These are phyloP conservation scores for Scutellaria minor DNA, from an alignment of 257 asterid species.

Conservation along the genomic window DNA sequence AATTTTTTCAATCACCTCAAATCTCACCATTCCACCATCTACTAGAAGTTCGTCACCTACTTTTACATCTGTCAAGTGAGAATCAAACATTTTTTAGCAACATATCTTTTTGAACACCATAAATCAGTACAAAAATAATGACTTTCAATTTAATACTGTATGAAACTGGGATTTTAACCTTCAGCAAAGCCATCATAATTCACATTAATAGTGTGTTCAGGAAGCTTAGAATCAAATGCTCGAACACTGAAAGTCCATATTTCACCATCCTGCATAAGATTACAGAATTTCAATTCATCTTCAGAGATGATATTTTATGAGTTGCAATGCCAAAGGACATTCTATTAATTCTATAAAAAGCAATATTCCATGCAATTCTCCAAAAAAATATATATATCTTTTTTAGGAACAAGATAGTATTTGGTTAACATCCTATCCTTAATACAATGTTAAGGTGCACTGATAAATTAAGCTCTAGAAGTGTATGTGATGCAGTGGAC, in stretches of 20 bases:
- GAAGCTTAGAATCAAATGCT: constrained; percentile 75
- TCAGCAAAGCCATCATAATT: constrained; percentile 97
- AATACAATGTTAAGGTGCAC: background rate
- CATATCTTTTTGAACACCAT: background rate
- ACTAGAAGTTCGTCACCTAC: constrained; percentile 95
- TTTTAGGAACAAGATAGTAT: background rate
- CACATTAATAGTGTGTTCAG: constrained; percentile 79
- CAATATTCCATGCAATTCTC: constrained; percentile 14
- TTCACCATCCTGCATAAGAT: constrained; percentile 86
- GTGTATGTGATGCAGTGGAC: background rate
- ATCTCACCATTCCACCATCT: constrained; percentile 99
- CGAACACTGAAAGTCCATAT: constrained; percentile 97
- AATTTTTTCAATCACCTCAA: constrained; percentile 92
- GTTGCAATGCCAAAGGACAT: constrained; percentile 7
- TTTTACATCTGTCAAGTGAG: constrained; percentile 65
- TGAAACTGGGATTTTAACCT: constrained; percentile 54
- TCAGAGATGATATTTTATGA: background rate
- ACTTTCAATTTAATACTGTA: background rate
- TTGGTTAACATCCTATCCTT: background rate
- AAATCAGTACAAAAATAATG: constrained; percentile 22
- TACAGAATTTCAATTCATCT: constrained; percentile 29
- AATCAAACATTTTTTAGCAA: constrained; percentile 26
- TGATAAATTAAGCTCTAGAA: constrained; percentile 16
- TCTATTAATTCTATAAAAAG: background rate
- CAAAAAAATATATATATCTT: too few relatives aligned